Base-by-base conservation (phyloP, 2,329 filamentous ascomycete species). In the Ceratocystis albifundus region DNA sequence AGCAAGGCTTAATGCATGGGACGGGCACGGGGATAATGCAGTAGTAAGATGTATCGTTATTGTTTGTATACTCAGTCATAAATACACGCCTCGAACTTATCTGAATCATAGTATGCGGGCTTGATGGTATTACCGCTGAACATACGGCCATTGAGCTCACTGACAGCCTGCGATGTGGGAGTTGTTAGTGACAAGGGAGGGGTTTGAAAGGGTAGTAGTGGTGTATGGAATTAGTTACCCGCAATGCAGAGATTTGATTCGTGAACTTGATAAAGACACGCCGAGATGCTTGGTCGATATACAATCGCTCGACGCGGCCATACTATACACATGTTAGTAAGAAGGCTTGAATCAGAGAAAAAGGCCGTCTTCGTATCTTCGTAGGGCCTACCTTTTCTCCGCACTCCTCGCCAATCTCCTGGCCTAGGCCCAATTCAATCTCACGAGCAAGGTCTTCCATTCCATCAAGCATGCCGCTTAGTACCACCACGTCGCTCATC, bases 361-460 rank as follows among this genome's bases (percentile, higher is more conserved):
- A 20, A 45, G 10, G 53, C 28, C 32, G 20, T 32, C 28, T 46
- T 30, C 22, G 17, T n/a, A 20, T 32, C 28, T 46, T 30, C 22
- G 17, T n/a, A 20, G 30, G 4, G 59, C 69, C 66, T 68, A 87
- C 84, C 80, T 92, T 91, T 70, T 90, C 85, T 62, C 86, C 87
- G 75, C 95, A 96, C 73, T 96, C 90, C 72, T 96, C 90, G 5
- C 94, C 94, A 75, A 99, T 96, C 74, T 96, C 92, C 77, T 97
- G 93, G 71, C 93, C 87, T 63, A 99, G 77, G 0, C 84, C 84
- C 15, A 82, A 81, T 68, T 86, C 83, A 62, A 96, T 84, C 74
- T 96, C 93, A n/a, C 80, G 80, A 67, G 87, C 83, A 57, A 96
- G 77, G 73, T 96, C 79, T 1, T 77, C 82, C 80, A 97, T 86